Evolutionary conservation across 768 basidiomycete genomes (phyloP), one percentile per base, ranked within the genome.

Genomic region (Phylloporus rhodoxanthus): DNA sequence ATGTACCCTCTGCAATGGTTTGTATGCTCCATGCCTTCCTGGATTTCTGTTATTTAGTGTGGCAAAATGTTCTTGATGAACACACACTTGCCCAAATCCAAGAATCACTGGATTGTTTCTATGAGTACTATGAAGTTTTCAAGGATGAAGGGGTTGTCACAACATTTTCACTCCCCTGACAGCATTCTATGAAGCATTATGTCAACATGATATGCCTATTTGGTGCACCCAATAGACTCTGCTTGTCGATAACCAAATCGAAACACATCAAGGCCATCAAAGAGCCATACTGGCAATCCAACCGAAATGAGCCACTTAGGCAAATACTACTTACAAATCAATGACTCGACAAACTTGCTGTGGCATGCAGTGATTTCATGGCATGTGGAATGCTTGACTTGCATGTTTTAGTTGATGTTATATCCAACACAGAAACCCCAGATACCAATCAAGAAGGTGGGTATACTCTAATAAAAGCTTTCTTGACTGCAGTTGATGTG

Each of bases 181-280:
- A 37, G 7, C 36, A 37, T 37, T 19, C 36, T 9, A 8, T 37
- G 9, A 19, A 19, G 17, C 36, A 37, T 11, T 37, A 37, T 37
- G 13, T 14, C 4, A 8, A 37, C 9, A 37, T 73, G 69, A 68
- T 70, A 26, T 15, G 8, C 2, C 36, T 57, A 1, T 72, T 69
- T 50, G 66, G 66, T 2, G 55, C 64, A 3, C 70, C 66, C 1
- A 70, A 70, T 41, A 67, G 71, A 0, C 61, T 72, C 2, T 71
- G 70, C 39, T 68, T 62, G 0, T 72, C 65, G 0, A 72, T 71
- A 11, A 72, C 64, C 0, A 69, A 73, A 20, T 60, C 59, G 0
- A 68, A 65, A 20, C 71, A 70, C 32, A 68, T 71, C 42, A 65
- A 59, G 8, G 68, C 65, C 4, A 66, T 73, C 4, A 72, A 72